Percentiles rank a stretch among this genome's conserved stretches.
These are phyloP conservation scores for Leishmania tarentolae DNA, from an alignment of 208 protist species.

Conservation along the genomic window DNA sequence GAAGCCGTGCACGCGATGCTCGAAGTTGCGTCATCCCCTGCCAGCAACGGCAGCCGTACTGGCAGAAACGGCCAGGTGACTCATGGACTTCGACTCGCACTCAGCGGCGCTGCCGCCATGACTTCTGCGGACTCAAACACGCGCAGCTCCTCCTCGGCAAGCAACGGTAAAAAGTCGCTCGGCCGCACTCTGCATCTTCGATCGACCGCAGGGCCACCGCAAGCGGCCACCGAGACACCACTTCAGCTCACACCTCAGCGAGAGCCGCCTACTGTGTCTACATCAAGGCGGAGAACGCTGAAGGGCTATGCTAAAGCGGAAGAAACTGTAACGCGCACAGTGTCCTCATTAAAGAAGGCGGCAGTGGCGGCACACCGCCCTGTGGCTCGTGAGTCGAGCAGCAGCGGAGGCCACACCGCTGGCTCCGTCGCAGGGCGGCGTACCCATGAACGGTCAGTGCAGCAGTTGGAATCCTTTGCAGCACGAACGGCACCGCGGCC, in stretches of 20 bases:
- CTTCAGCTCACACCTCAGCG: not conserved
- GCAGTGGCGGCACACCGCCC: not conserved
- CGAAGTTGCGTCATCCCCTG: not conserved
- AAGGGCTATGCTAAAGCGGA: not conserved
- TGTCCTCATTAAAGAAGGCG: not conserved
- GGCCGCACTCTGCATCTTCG: constrained; percentile 6
- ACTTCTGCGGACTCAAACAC: not conserved
- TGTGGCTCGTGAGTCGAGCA: constrained; percentile 1
- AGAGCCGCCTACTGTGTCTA: not conserved
- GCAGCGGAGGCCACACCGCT: not conserved
- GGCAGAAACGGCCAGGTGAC: not conserved
- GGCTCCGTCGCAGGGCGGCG: not conserved
- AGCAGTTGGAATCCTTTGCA: not conserved
- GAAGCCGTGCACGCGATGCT: not conserved
- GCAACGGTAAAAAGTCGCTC: not conserved
- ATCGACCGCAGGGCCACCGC: not conserved
- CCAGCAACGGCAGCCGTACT: not conserved
- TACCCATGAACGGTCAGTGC: not conserved
- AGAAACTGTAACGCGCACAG: not conserved
- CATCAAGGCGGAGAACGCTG: not conserved
- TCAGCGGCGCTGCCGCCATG: not conserved
- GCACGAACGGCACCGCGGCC: not conserved
- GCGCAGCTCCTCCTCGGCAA: not conserved
- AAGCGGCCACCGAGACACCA: not conserved
- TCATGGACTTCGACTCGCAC: constrained; percentile 3